These are phyloP conservation scores for Tricholoma terreum DNA, from an alignment of 768 basidiomycete species.

Conservation along the genomic window DNA sequence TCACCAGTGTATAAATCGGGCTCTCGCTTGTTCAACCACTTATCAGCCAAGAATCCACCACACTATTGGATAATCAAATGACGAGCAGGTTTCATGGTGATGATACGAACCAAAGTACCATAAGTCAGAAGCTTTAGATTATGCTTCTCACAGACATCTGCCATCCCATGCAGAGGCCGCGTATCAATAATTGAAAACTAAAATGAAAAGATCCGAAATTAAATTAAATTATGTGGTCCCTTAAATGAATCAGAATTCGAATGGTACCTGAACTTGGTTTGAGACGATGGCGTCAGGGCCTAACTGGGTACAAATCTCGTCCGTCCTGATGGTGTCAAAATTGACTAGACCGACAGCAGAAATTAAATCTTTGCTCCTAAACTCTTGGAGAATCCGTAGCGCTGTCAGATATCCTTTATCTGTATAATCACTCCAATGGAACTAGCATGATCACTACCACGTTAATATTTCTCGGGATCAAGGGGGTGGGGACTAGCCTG, in stretches of 20 bases:
- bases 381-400: conserved; percentile 50
- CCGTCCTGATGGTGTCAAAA: conserved; percentile 71
- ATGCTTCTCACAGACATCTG: conserved; percentile 71
- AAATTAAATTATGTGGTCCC: too few relatives aligned
- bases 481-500: conserved; percentile 45
- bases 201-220: not conserved
- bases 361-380: conserved; percentile 61
- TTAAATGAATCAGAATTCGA: not conserved
- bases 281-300: conserved; percentile 72
- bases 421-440: conserved; percentile 77
- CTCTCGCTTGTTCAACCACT: conserved; percentile 64
- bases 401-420: conserved; percentile 43
- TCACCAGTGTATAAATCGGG: conserved; percentile 67
- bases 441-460: conserved; percentile 38
- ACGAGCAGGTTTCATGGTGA: conserved; percentile 2
- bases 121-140: conserved; percentile 75
- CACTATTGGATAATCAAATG: conserved; percentile 46
- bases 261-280: conserved; percentile 76
- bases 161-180: conserved; percentile 74
- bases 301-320: conserved; percentile 76
- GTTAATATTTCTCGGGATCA: not conserved
- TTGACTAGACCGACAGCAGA: conserved; percentile 74
- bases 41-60: conserved; percentile 78
- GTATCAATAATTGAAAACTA: conserved; percentile 84
- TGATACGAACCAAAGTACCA: conserved; percentile 63